A percentile compares a stretch with the other conserved stretches of the same genome.
phyloP scores from a whole-genome alignment of 2,329 filamentous ascomycete genomes.

The Cladorrhinum sp. region DNA sequence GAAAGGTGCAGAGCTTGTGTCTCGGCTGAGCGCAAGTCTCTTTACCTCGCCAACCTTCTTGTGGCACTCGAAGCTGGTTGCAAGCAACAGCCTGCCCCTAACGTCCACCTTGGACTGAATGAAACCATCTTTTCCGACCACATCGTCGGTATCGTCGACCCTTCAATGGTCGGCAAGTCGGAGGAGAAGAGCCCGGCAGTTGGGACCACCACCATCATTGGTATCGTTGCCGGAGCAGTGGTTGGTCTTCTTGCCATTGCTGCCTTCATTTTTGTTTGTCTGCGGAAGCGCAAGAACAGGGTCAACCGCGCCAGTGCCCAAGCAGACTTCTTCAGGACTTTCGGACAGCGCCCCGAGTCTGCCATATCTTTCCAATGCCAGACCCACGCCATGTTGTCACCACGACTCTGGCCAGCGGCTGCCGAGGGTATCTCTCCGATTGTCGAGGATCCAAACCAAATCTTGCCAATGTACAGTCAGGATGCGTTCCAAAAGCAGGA shows the following conservation, averaged over 20 bases:
- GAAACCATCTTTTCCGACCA: slow-evolving; percentile 30
- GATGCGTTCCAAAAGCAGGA: not conserved
- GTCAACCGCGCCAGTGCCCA: slow-evolving; percentile 30
- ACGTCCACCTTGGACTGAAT: slow-evolving; percentile 29
- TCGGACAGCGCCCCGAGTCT: slow-evolving; percentile 38
- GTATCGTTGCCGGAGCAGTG: slow-evolving; percentile 41
- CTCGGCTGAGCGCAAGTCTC: slow-evolving; percentile 38
- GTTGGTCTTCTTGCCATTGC: slow-evolving; percentile 38
- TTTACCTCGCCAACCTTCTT: slow-evolving; percentile 50
- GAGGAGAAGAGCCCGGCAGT: slow-evolving; percentile 27
- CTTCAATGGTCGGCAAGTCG: slow-evolving; percentile 24
- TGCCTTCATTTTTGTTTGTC: slow-evolving; percentile 43
- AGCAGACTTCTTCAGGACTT: slow-evolving; percentile 27
- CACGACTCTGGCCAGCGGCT: slow-evolving; percentile 36
- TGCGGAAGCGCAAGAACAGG: slow-evolving; percentile 44
- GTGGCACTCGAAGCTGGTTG: slow-evolving; percentile 52
- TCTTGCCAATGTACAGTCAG: not conserved
- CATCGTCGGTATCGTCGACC: slow-evolving; percentile 35
- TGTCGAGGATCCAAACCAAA: slow-evolving; percentile 18
- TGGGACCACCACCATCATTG: slow-evolving; percentile 41
- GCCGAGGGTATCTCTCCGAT: slow-evolving; percentile 27
- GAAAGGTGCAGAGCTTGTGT: slow-evolving; percentile 47
- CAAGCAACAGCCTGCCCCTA: slow-evolving; percentile 41
- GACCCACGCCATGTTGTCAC: slow-evolving; percentile 39
- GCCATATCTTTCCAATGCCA: slow-evolving; percentile 53